Evolutionary conservation across 148 eudicot genomes (phyloP), one percentile per base, ranked within the genome.

Genomic region (Amaranthus palmeri): DNA sequence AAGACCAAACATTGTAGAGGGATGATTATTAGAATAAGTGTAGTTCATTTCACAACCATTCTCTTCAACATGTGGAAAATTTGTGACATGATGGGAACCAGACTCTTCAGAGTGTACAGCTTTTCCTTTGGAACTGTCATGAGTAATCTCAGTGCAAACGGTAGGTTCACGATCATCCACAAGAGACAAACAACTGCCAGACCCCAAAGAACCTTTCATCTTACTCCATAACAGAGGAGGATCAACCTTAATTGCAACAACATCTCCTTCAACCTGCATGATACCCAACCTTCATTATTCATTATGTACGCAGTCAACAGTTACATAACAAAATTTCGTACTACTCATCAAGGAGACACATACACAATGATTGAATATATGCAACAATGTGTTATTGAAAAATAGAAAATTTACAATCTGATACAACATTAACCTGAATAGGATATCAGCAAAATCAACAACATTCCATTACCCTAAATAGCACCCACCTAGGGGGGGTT

Each of bases 211-310:
- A 54, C 92, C 96, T 84, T 91, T 93, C 97, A 93, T 87, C 83
- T 74, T 91, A 74, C 86, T 77, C 98, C 98, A 93, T 18, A 73
- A 64, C 12, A 76, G 82, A 67, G 88, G 81, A 69, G 86, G 86
- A 78, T 93, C 91, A 76, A 93, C 78, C 83, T 78, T 83, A 65
- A 93, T 78, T 43, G 87, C 96, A 67, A 93, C 97, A 57, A 81
- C 77, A 74, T 93, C 98, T 63, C 98, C 98, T 73, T 93, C 98
- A 17, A 91, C 80, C 98, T 93, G 71, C 75, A 75, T 17, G 64
- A 81, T 61, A 74, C 50, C 8, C 63, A 41, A 17, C 25, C 44
- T 48, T 61, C 47, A 75, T 12, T 25, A 25, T 25, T 25, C 36
- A 25, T 25, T 25, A 25, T 25, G 36, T 44, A 59, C 49, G 59